Evolutionary conservation across 768 basidiomycete genomes (phyloP).

Genomic region (Podaxis sp.): DNA sequence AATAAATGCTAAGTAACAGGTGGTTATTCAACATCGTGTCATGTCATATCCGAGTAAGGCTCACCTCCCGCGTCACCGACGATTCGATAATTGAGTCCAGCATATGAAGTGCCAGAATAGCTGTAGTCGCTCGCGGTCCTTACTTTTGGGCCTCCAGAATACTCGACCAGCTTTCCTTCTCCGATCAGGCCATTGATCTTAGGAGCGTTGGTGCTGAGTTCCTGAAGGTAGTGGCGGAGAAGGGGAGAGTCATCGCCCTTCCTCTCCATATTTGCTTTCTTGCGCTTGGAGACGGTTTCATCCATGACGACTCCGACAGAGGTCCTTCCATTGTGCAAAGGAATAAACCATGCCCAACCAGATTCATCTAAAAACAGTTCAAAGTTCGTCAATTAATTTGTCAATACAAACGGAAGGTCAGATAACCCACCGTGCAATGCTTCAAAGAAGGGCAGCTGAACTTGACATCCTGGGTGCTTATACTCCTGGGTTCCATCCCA

Average conservation of each 20-base stretch:
- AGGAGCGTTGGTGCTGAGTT: conserved; percentile 35
- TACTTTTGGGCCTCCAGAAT: conserved; percentile 23
- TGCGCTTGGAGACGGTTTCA: conserved; percentile 24
- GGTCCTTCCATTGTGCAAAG: conserved; percentile 40
- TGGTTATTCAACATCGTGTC: neutral
- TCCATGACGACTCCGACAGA: conserved; percentile 46
- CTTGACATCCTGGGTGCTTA: conserved; percentile 33
- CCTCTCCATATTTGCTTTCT: conserved; percentile 19
- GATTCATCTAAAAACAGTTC: conserved; percentile 37
- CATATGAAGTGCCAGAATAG: conserved; percentile 31
- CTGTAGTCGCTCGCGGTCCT: conserved; percentile 33
- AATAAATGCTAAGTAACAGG: conserved; percentile 23
- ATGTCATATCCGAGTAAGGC: neutral
- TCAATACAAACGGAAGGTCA: neutral
- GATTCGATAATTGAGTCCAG: conserved; percentile 31
- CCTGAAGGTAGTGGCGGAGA: conserved; percentile 32
- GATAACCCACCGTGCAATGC: conserved; percentile 44
- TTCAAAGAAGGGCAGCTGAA: conserved; percentile 54
- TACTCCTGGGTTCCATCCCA: conserved; percentile 50
- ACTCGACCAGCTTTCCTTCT: conserved; percentile 22
- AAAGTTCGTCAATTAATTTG: neutral
- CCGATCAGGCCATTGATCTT: conserved; percentile 31
- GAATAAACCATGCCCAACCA: conserved; percentile 55
- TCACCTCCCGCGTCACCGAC: conserved; percentile 33
- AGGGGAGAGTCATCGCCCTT: conserved; percentile 19